A percentile compares a stretch with the other conserved stretches of the same genome.
Conservation (phyloP, 169 alveolate genomes). For the Plasmodium fragile region DNA sequence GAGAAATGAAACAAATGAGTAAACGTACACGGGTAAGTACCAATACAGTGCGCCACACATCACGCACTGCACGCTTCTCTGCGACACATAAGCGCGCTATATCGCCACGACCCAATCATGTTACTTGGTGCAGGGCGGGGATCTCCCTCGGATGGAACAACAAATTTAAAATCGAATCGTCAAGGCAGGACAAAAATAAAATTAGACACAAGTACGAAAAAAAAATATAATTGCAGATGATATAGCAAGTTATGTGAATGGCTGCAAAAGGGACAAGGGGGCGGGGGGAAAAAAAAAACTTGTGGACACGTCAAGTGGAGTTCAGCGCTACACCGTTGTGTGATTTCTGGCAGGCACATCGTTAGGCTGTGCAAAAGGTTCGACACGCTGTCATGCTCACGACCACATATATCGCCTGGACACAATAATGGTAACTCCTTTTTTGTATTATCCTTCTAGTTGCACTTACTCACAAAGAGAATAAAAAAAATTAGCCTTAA, state of each 20-base stretch:
- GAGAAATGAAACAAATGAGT: background rate
- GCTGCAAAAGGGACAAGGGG: slow-evolving; percentile 46
- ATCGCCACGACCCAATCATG: background rate
- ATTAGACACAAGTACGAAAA: slow-evolving; percentile 63
- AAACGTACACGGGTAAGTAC: background rate
- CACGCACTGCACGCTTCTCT: background rate
- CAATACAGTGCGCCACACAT: background rate
- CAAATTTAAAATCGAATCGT: slow-evolving; percentile 42
- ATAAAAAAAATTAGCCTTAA: slow-evolving; percentile 50
- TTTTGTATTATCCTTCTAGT: background rate
- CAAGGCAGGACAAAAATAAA: slow-evolving; percentile 63
- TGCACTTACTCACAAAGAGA: slow-evolving; percentile 53
- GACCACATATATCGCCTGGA: background rate
- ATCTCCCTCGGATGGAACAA: background rate
- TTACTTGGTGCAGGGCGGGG: slow-evolving; percentile 54
- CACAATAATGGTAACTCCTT: background rate
- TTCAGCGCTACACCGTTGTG: background rate
- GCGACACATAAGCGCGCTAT: background rate
- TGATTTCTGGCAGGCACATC: background rate
- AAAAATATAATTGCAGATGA: slow-evolving; percentile 61
- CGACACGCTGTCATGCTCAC: background rate
- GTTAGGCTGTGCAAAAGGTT: background rate
- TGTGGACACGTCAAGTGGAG: background rate
- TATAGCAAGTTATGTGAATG: slow-evolving; percentile 53
- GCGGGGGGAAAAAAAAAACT: background rate